Conservation (phyloP, 2,329 filamentous ascomycete species). For the Xylaria arbuscula region DNA sequence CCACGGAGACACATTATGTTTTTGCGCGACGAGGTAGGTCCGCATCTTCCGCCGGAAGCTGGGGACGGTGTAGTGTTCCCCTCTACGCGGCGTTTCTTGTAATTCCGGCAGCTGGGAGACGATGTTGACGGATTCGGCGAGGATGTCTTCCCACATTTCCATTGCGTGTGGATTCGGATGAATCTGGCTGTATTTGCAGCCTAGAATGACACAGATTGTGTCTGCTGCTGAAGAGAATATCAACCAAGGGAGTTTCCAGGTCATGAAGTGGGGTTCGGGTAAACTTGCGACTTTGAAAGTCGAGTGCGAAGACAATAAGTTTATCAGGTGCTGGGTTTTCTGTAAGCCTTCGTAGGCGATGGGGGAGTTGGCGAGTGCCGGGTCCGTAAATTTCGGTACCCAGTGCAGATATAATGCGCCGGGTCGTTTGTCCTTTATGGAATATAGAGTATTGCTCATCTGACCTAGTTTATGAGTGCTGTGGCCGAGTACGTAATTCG, state of each 20-base stretch:
- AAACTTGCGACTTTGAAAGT: conserved; percentile 70
- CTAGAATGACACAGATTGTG: conserved; percentile 81
- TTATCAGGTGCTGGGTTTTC: conserved; percentile 66
- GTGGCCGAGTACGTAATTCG: conserved; percentile 80
- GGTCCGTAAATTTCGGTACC: conserved; percentile 31
- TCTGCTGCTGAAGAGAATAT: conserved; percentile 82
- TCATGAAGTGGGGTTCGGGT: conserved; percentile 70
- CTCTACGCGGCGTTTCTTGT: conserved; percentile 67
- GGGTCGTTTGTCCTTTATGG: conserved; percentile 56
- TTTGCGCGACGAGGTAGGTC: conserved; percentile 63
- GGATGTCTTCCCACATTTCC: conserved; percentile 74
- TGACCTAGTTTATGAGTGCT: conserved; percentile 56
- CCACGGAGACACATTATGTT: conserved; percentile 73
- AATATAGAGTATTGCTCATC: conserved; percentile 41
- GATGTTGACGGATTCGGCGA: conserved; percentile 79
- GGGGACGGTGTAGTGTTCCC: conserved; percentile 66
- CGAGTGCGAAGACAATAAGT: conserved; percentile 70
- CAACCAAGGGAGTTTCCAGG: conserved; percentile 81
- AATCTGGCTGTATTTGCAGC: conserved; percentile 78
- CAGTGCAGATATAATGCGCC: conserved; percentile 38
- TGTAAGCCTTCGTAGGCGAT: conserved; percentile 43
- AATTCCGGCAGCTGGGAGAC: conserved; percentile 81
- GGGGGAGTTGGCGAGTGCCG: conserved; percentile 30
- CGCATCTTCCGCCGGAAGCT: conserved; percentile 71
- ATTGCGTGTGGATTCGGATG: conserved; percentile 73